Evolutionary conservation across 345 rosid genomes (phyloP), one percentile per base, ranked within the genome.

Genomic region (Citrus unshiu): DNA sequence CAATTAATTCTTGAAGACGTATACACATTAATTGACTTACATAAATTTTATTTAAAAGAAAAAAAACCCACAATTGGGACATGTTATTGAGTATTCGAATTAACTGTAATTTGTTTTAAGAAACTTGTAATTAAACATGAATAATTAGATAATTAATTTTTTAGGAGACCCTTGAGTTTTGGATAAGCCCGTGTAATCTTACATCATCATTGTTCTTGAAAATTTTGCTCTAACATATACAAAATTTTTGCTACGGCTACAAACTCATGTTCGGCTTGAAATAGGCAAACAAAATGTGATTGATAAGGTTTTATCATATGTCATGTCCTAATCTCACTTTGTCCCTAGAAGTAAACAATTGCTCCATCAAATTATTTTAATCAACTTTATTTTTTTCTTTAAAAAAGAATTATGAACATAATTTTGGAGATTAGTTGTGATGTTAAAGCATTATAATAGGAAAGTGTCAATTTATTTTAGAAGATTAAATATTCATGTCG

Each of bases 401-500:
- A 24, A 62, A 62, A 37, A 22, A 22, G 6, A 40, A 25, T 43
- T 69, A 25, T 12, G 57, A 43, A 25, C 10, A 51, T 29, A 51
- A 30, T 10, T 70, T 30, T 6, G 32, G 22, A 27, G 46, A 60
- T 43, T 62, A 65, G 78, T 61, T 76, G 83, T 19, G 46, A 54
- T 54, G 74, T 71, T 49, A 69, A 73, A 49, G 39, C 16, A 25
- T 16, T 67, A 27, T 46, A 21, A 29, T 12, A 12, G 32, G 35
- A 29, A 66, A 35, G 32, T 2, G 10, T 70, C 43, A 34, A 54
- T 9, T 34, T 18, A 30, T 2, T 32, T 32, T 71, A 73, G 24
- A 61, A 54, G 76, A 10, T 29, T 64, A 14, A 34, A 35, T 67
- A 72, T 74, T 57, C 40, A 34, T 83, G 35, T 76, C 89, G 84